Evolutionary conservation across 208 protist genomes (phyloP), one percentile per base, ranked within the genome.

Genomic region (Leishmania turanica): DNA sequence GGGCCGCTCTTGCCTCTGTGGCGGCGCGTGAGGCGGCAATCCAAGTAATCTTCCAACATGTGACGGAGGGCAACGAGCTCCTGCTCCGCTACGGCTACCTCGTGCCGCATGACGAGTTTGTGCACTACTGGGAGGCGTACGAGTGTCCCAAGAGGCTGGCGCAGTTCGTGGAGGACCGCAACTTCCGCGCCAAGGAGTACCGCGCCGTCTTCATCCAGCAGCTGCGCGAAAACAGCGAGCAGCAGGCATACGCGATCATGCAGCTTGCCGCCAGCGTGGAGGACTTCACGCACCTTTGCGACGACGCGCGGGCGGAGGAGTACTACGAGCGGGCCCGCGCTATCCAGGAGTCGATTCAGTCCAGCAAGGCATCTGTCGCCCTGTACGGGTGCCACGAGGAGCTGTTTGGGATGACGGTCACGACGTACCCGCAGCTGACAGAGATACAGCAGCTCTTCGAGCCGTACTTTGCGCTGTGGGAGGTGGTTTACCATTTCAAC

Each of bases 161-260:
- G 78, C 93, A 98, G 88, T 88, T 90, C 70, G 86, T 97, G 21
- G 94, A 98, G 87, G 94, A 97, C 81, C 86, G 89, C 53, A 95
- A 96, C 81, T 98, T 98, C 87, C 91, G 92, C 49, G 94, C 90
- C 83, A 98, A 96, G 87, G 96, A 98, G 88, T 94, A 95, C 87
- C 94, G 96, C 81, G 94, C 87, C 56, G 82, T 95, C 47, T 98
- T 98, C 71, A 97, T 97, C 83, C 91, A 96, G 80, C 82, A 95
- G 68, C 88, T 98, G 74, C 95, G 95, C 60, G 95, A 98, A 42
- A 93, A 92, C 84, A 94, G 90, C 79, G 95, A 98, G 69, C 82
- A 92, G 70, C 92, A 98, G 74, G 93, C 95, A 21, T 90, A 89
- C 69, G 82, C 95, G 69, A 94, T 98, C 77, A 90, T 93, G 77